Percentiles rank a stretch among this genome's conserved stretches.
These are phyloP conservation scores for Colletotrichum nymphaeae DNA, from an alignment of 2,329 filamentous ascomycete genomes.

Conservation along the genomic window DNA sequence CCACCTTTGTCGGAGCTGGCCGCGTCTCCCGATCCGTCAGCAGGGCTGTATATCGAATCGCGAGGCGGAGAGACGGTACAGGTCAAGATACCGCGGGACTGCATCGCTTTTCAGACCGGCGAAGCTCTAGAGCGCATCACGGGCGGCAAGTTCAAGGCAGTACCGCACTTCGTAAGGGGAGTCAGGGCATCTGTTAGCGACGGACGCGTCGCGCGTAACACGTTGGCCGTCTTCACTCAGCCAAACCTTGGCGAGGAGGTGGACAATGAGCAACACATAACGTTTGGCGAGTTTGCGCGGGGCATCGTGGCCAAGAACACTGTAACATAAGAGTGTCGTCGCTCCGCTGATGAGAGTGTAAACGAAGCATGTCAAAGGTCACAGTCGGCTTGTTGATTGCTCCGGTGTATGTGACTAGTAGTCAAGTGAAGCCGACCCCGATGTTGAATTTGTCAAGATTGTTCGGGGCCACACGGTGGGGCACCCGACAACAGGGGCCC, in stretches of 20 bases:
- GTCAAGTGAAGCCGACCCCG: not conserved
- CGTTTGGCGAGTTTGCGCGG: slow-evolving; percentile 81
- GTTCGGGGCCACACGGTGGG: not conserved
- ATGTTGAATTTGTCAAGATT: not conserved
- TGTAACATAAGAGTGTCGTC: slow-evolving; percentile 46
- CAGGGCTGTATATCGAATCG: slow-evolving; percentile 94
- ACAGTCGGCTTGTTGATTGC: not conserved
- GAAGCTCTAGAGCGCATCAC: slow-evolving; percentile 94
- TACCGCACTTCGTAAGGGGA: slow-evolving; percentile 94
- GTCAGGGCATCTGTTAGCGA: slow-evolving; percentile 66
- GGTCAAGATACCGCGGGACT: slow-evolving; percentile 90
- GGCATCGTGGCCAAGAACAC: slow-evolving; percentile 71
- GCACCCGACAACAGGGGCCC: not conserved
- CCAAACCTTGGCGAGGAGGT: slow-evolving; percentile 88
- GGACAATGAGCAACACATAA: slow-evolving; percentile 73
- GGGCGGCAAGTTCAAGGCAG: slow-evolving; percentile 88
- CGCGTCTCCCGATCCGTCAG: slow-evolving; percentile 81
- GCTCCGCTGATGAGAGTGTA: not conserved
- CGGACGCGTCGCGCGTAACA: slow-evolving; percentile 79
- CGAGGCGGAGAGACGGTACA: slow-evolving; percentile 86
- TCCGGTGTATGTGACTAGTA: not conserved
- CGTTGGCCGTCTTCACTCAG: slow-evolving; percentile 96
- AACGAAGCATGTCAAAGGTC: not conserved
- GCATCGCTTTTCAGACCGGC: slow-evolving; percentile 95
- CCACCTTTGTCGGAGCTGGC: slow-evolving; percentile 76